Evolutionary conservation across 306 rosid species (phyloP).

Genomic region (Cicer pinnatifidum): DNA sequence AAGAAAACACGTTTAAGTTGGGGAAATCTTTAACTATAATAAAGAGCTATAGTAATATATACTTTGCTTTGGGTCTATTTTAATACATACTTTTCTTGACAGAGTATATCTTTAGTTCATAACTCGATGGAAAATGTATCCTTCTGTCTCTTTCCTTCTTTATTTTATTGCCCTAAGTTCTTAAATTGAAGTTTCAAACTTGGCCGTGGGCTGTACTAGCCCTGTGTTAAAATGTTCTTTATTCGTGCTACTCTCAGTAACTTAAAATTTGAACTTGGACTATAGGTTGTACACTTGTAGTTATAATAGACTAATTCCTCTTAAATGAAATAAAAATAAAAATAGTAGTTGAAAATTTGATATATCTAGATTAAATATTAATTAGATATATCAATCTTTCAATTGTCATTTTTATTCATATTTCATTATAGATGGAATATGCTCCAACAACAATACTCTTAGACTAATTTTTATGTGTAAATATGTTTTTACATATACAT

Average conservation of each 20-base stretch:
- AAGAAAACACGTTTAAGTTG: neutral
- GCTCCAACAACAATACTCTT: no score
- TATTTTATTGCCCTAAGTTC: slow-evolving; percentile 4
- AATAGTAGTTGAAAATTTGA: no score
- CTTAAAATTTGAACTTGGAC: neutral
- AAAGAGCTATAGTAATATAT: neutral
- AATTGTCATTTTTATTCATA: no score
- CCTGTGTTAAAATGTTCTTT: neutral
- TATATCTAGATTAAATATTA: no score
- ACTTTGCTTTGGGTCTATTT: neutral
- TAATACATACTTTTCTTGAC: neutral
- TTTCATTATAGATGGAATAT: no score
- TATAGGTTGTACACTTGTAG: neutral
- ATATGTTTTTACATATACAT: no score
- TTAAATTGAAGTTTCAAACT: slow-evolving; percentile 2
- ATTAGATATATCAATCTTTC: no score
- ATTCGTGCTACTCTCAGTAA: slow-evolving; percentile 24
- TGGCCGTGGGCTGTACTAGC: slow-evolving; percentile 13
- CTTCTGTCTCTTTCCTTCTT: slow-evolving; percentile 13
- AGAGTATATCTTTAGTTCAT: neutral
- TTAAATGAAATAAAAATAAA: no score
- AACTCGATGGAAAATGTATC: neutral
- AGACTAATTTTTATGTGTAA: no score
- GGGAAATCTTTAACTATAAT: neutral
- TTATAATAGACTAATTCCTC: neutral